Evolutionary conservation across 257 asterid species (phyloP), one percentile per base, ranked within the genome.

Genomic region (Rauvolfia tetraphylla): DNA sequence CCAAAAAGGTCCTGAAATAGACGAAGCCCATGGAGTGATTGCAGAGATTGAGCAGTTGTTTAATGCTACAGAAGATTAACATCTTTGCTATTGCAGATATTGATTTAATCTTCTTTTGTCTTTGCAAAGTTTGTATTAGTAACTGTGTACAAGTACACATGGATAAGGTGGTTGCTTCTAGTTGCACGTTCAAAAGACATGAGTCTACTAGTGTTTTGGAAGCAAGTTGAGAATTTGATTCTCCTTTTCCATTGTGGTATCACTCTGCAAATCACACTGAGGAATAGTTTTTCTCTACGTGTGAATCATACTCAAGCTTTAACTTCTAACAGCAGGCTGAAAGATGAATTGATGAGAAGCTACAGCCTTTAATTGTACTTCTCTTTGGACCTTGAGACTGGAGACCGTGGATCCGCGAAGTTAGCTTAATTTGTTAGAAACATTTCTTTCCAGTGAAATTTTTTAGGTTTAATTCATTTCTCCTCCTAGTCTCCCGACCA

Each of bases 21-120:
- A 88, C 48, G 98, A 93, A 82, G 98, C 98, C 66, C 89, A 80
- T 46, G 83, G 76, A 80, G 78, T 82, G 79, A 80, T 91, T 73
- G 1, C 83, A n/a, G 92, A 91, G 83, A 86, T 87, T 71, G 97
- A 87, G 72, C 84, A 85, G 76, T 54, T 88, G 53, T 85, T 89
- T 79, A 87, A 84, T 81, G 70, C 88, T 65, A 73, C 81, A 38
- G 92, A 84, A 39, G 84, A 56, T 49, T 88, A 88, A 76, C 25
- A 34, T 56, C 66, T n/a, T n/a, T 18, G 48, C 54, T 62, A 27
- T 62, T 27, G 13, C 25, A 23, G 33, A 23, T 17, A 4, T 5
- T 36, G 75, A 31, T 34, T 67, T 76, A n/a, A 20, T 9, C 59
- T 3, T 5, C 59, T 53, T 53, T 22, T 22, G 59, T 53, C 27